Evolutionary conservation across 352 stramenopile genomes (phyloP), one percentile per base, ranked within the genome.

Genomic region (Pythium dissimile): DNA sequence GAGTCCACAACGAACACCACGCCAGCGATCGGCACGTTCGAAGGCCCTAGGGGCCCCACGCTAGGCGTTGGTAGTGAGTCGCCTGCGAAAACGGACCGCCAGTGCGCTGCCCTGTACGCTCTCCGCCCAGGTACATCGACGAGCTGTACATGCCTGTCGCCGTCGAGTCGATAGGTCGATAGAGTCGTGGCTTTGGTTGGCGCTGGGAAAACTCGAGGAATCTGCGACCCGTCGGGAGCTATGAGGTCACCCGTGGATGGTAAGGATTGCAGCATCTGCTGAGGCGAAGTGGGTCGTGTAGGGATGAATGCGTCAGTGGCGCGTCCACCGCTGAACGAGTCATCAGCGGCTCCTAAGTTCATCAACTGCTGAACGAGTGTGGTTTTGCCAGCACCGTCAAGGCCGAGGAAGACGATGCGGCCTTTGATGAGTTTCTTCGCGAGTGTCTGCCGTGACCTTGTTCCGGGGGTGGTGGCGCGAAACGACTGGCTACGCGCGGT

Each of bases 321-420:
- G 10, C 1, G 8, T 7, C 15, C 23, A 23, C 16, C 23, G 34
- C 21, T 32, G 13, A 47, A 26, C n/a, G n/a, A n/a, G 18, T 57
- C 43, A 16, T 64, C 72, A 1, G 67, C 59, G n/a, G 59, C 55
- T 7, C 52, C 61, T 10, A 71, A 35, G 6, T 64, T 55, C 23
- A 68, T 57, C 1, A 88, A 60, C 18, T 86, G 66, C 15, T 78
- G 63, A 9, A 80, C 52, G 7, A 88, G 60, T 9, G 77, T 86
- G 30, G 75, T 80, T 43, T 88, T 88, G n/a, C 77, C 77, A 2
- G 75, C 73, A 23, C 71, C 67, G 37, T 88, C 73, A 3, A 88
- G 56, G 12, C 77, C 77, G n/a, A 88, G 56, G 16, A 86, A 38
- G 3, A 88, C 23, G 11, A 88, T 5, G 8, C 64, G 70, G 10